These are phyloP conservation scores for Suhomyces panamericanus DNA, from an alignment of 1,139 yeast species.

Conservation along the genomic window DNA sequence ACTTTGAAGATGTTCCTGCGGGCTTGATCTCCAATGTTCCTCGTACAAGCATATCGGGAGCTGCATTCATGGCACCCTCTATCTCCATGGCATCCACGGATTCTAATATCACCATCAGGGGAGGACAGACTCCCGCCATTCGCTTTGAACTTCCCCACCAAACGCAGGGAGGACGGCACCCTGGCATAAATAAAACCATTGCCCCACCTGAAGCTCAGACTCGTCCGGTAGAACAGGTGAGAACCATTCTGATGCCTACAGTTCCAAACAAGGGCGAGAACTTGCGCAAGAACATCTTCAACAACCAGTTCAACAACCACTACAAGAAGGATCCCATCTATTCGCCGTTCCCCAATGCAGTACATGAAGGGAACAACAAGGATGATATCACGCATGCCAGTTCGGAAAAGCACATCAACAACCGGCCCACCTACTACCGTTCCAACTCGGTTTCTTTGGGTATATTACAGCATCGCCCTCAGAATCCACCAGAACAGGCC, in stretches of 20 bases:
- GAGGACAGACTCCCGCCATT: conserved; percentile 1
- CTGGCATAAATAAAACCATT: background rate
- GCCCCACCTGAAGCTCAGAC: background rate
- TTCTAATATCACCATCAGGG: conserved; percentile 23
- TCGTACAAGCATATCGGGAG: conserved; percentile 22
- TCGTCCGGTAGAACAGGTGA: background rate
- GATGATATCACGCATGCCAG: conserved; percentile 27
- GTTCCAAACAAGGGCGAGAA: conserved; percentile 2
- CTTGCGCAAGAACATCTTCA: conserved; percentile 6
- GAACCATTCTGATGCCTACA: background rate
- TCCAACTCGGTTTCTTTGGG: conserved; percentile 48
- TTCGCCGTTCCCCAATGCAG: conserved; percentile 42
- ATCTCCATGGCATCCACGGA: conserved; percentile 19
- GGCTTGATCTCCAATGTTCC: conserved; percentile 30
- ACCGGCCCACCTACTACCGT: conserved; percentile 34
- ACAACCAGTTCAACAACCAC: conserved; percentile 42
- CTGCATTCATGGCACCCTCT: conserved; percentile 8
- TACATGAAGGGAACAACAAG: conserved; percentile 40
- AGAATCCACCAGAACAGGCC: conserved; percentile 1
- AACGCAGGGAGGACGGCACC: background rate
- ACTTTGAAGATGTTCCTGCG: conserved; percentile 47
- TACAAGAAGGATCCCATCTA: conserved; percentile 44
- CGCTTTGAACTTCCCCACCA: background rate
- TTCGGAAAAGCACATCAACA: conserved; percentile 21
- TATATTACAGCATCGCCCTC: conserved; percentile 31